A percentile compares a stretch with the other conserved stretches of the same genome.
Evolutionary conservation across 495 filamentous ascomycete genomes (phyloP).

Genomic region (Rhizodiscina lignyota): DNA sequence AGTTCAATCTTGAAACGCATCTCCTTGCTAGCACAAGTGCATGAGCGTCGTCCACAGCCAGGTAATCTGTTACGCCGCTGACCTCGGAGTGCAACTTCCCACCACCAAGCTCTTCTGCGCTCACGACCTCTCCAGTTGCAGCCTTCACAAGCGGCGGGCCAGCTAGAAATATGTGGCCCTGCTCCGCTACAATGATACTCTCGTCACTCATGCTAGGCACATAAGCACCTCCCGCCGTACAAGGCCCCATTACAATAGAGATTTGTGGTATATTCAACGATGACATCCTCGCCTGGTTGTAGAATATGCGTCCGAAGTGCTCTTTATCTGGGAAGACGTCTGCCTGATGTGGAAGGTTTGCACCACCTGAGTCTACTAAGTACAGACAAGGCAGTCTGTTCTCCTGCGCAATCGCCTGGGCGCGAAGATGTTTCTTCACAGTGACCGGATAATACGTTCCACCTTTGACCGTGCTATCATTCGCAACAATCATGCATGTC

Average conservation of each 20-base stretch:
- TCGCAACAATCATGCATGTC: constrained; percentile 85
- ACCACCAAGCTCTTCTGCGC: constrained; percentile 83
- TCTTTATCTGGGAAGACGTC: constrained; percentile 93
- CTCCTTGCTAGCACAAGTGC: constrained; percentile 75
- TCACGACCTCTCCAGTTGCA: constrained; percentile 86
- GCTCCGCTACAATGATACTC: constrained; percentile 85
- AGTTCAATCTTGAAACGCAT: constrained; percentile 78
- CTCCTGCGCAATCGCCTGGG: constrained; percentile 79
- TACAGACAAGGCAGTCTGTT: constrained; percentile 85
- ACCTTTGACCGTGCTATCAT: constrained; percentile 92
- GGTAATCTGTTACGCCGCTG: constrained; percentile 90
- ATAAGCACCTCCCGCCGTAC: constrained; percentile 89
- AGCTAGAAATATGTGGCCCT: constrained; percentile 92
- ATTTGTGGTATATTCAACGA: constrained; percentile 80
- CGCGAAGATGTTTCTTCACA: constrained; percentile 92
- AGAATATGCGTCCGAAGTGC: constrained; percentile 96
- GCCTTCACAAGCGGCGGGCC: constrained; percentile 93
- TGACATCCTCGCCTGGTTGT: constrained; percentile 76
- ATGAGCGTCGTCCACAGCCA: constrained; percentile 88
- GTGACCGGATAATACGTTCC: constrained; percentile 97
- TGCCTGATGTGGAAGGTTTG: constrained; percentile 88
- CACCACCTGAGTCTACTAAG: constrained; percentile 89
- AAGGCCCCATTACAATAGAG: constrained; percentile 94
- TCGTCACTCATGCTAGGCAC: constrained; percentile 96
- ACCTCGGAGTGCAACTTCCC: constrained; percentile 82